Percentiles rank a stretch among this genome's conserved stretches.
These are phyloP conservation scores for Phlebiopsis gigantea DNA, from an alignment of 768 basidiomycete genomes.

Conservation along the genomic window DNA sequence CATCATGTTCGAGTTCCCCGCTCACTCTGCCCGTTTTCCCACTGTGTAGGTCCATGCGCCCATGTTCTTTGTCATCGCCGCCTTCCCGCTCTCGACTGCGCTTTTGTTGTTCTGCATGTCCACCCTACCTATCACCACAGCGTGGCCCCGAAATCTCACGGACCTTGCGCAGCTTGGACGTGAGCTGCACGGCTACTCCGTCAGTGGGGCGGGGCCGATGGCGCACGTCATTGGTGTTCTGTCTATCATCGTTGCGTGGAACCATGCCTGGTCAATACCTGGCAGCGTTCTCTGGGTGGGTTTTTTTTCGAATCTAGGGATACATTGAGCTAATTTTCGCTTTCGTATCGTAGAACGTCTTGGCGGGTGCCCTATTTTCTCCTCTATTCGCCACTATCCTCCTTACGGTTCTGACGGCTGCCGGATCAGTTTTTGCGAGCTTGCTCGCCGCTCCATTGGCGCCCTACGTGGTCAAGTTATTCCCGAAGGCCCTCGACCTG, in stretches of 20 bases:
- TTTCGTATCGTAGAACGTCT: constrained; percentile 62
- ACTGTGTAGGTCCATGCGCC: constrained; percentile 46
- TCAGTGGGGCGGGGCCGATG: constrained; percentile 56
- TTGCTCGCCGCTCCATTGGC: constrained; percentile 78
- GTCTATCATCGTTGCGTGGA: constrained; percentile 84
- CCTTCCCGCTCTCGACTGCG: constrained; percentile 65
- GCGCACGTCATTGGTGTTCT: constrained; percentile 81
- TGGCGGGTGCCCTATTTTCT: constrained; percentile 82
- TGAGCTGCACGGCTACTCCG: constrained; percentile 74
- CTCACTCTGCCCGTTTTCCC: constrained; percentile 12
- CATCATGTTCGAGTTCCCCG: background rate
- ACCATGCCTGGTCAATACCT: constrained; percentile 96
- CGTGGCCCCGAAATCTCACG: constrained; percentile 71
- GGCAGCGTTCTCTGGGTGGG: constrained; percentile 89
- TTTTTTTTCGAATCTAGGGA: constrained; percentile 10
- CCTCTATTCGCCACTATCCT: constrained; percentile 76
- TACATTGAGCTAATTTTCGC: constrained; percentile 1
- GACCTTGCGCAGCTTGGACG: constrained; percentile 73
- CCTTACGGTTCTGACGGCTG: constrained; percentile 78
- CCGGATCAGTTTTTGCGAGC: constrained; percentile 82
- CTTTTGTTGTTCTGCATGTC: constrained; percentile 40
- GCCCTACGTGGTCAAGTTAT: constrained; percentile 73
- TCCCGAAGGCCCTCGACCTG: constrained; percentile 81
- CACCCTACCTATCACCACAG: constrained; percentile 63
- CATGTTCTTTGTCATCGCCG: constrained; percentile 61